Evolutionary conservation across 2,329 filamentous ascomycete genomes (phyloP), one percentile per base, ranked within the genome.

Genomic region (Colletotrichum limetticola): DNA sequence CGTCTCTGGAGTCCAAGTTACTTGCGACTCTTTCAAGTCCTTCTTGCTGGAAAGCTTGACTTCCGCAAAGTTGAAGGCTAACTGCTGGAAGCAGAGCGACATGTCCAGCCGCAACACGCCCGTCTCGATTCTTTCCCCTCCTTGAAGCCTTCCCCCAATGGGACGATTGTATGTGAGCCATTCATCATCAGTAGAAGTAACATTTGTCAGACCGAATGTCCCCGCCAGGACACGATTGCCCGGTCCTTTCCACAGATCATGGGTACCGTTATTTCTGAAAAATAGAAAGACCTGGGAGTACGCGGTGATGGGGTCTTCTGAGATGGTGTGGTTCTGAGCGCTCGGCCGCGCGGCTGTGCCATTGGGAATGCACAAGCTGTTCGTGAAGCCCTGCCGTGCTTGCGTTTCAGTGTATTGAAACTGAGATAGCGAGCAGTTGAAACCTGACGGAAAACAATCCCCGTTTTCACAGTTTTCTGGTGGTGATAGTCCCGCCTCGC

Each of bases 71-170:
- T 76, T 75, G 46, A 75, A 53, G 0, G 74, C 63, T 2, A 70
- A 30, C 28, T 76, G 74, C 30, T 76, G 74, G 62, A 76, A 75
- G n/a, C 71, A 76, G 6, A 75, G 30, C 6, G 74, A 74, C 52
- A 71, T 66, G 59, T 74, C 73, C 8, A 76, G 56, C 16, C 60
- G 66, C 56, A 75, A n/a, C 3, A 49, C 66, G 6, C 74, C 75
- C 32, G 67, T 72, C 0, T 57, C 26, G n/a, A 74, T 32, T 46
- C 26, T 55, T 24, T 28, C 22, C 3, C 58, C 68, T 57, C 37
- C 63, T n/a, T 22, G 71, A 0, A 32, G 19, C 8, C 53, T 52
- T 6, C 53, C 66, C 0, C 52, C 37, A 0, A 69, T 65, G 4
- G 26, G 6, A 1, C 60, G 19, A 12, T 65, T 61, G 24, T 57